A percentile compares a stretch with the other conserved stretches of the same genome.
These are phyloP conservation scores for Pogostemon cablin DNA, from an alignment of 257 asterid species.

Conservation along the genomic window DNA sequence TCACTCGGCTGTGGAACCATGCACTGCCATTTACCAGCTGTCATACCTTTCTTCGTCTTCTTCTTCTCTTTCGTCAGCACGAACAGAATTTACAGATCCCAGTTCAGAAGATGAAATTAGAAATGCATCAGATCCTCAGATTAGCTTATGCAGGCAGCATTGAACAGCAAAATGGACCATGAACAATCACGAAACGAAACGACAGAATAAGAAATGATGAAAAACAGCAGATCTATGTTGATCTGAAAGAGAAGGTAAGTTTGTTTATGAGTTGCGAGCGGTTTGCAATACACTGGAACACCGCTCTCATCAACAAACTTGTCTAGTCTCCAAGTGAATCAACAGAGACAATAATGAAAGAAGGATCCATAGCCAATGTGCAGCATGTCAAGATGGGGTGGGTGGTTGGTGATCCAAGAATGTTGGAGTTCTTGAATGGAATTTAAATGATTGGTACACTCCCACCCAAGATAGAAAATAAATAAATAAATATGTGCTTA, in stretches of 20 bases:
- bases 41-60: slow-evolving; percentile 37
- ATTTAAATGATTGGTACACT: slow-evolving; percentile 26
- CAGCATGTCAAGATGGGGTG: not conserved
- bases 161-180: slow-evolving; percentile 19
- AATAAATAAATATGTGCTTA: not conserved
- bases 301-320: slow-evolving; percentile 44
- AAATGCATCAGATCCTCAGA: slow-evolving; percentile 25
- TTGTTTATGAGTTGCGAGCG: slow-evolving; percentile 42
- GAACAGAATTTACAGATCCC: not conserved
- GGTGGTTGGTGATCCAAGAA: slow-evolving; percentile 54
- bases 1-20: slow-evolving; percentile 37
- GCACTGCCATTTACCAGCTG: slow-evolving; percentile 28
- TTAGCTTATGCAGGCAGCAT: not conserved
- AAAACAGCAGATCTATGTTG: too few species aligned
- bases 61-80: not conserved
- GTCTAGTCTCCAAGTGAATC: slow-evolving; percentile 3
- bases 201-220: not conserved
- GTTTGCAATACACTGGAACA: slow-evolving; percentile 52
- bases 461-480: too few species aligned
- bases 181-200: not conserved
- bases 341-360: slow-evolving; percentile 20
- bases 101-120: not conserved
- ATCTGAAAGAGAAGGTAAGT: slow-evolving; percentile 1
- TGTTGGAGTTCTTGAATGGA: slow-evolving; percentile 36
- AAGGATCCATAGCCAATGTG: not conserved